Percentiles rank a stretch among this genome's conserved stretches.
Evolutionary conservation across 768 basidiomycete species (phyloP).

Genomic region (Nevesoporus exiguus): DNA sequence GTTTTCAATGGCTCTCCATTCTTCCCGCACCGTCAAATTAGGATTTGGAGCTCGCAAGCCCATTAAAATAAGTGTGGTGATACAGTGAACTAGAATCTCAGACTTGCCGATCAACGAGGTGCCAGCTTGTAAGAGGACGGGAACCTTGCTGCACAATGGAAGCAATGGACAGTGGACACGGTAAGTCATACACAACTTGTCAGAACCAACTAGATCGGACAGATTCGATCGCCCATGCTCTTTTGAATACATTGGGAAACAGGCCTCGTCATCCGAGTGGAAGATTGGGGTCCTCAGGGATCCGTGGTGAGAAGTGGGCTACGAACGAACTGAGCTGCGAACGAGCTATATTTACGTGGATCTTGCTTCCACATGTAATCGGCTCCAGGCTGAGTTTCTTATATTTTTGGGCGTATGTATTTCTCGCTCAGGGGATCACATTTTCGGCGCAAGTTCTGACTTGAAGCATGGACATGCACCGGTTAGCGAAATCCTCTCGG

Average conservation of each 20-base stretch:
- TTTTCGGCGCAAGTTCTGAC: not conserved
- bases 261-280: not conserved
- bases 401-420: conserved; percentile 7
- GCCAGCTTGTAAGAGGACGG: conserved; percentile 10
- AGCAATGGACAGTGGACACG: not conserved
- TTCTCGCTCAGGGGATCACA: not conserved
- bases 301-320: no score
- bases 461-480: not conserved
- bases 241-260: no score
- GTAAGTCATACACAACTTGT: not conserved
- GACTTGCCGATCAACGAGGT: conserved; percentile 12
- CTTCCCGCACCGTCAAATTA: not conserved
- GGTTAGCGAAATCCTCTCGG: conserved; percentile 1
- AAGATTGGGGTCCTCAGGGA: not conserved
- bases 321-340: conserved; percentile 1
- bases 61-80: not conserved
- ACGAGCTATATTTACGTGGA: conserved; percentile 12
- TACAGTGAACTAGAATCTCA: not conserved
- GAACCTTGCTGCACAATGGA: conserved; percentile 15
- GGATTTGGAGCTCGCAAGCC: not conserved
- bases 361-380: conserved; percentile 17
- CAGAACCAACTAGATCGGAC: not conserved
- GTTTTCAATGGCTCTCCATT: not conserved
- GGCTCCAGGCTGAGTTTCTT: not conserved
- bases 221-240: not conserved